Percentiles rank a stretch among this genome's conserved stretches.
phyloP scores from a whole-genome alignment of 805 yeast genomes.

The Pichia heedii region DNA sequence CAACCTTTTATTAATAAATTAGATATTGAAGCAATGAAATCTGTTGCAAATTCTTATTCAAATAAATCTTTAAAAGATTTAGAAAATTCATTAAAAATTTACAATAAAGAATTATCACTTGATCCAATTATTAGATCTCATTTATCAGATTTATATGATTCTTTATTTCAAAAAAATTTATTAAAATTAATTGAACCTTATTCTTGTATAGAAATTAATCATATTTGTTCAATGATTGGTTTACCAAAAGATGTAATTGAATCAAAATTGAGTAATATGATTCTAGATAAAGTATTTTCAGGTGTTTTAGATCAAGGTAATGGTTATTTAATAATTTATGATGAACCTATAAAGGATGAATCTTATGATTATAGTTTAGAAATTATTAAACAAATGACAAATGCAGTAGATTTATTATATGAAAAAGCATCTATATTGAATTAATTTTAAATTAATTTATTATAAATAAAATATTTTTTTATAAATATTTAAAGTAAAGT shows the following conservation, averaged over 20 bases:
- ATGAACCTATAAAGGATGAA: conserved; percentile 79
- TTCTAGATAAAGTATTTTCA: conserved; percentile 85
- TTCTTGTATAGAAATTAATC: conserved; percentile 88
- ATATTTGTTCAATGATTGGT: conserved; percentile 81
- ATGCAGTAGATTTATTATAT: conserved; percentile 81
- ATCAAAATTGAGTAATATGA: conserved; percentile 93
- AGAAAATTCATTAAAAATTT: conserved; percentile 69
- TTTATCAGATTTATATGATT: conserved; percentile 87
- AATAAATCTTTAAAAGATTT: conserved; percentile 87
- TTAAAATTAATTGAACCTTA: conserved; percentile 94
- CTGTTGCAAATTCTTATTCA: conserved; percentile 82
- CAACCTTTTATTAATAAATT: conserved; percentile 43
- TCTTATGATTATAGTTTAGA: conserved; percentile 83
- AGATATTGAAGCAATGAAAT: conserved; percentile 92
- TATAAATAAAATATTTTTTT: neutral
- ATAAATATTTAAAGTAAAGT: neutral
- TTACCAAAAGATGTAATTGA: conserved; percentile 83
- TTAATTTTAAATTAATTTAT: too few species aligned
- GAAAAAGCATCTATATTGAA: conserved; percentile 87
- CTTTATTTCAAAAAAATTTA: conserved; percentile 84
- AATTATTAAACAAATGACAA: conserved; percentile 77
- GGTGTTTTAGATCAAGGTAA: conserved; percentile 98
- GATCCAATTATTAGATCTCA: conserved; percentile 89
- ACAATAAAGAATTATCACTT: conserved; percentile 64
- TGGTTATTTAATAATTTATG: conserved; percentile 92